Evolutionary conservation across 176 grass and related monocot species (phyloP).

Genomic region (Panicum miliaceum): DNA sequence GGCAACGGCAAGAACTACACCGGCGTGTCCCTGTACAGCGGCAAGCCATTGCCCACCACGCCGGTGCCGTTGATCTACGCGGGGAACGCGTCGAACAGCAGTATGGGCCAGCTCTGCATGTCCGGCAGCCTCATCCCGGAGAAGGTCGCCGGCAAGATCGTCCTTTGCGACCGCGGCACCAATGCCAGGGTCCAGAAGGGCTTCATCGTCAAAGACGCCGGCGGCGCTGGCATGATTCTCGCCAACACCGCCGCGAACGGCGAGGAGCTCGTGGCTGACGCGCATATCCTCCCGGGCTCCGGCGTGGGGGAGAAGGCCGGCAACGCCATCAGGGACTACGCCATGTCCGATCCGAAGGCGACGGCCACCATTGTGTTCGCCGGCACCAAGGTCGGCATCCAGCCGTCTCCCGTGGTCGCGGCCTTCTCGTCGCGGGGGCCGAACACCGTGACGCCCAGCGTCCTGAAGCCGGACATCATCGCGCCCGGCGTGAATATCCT

Average conservation of each 20-base stretch:
- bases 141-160: conserved; percentile 94
- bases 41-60: conserved; percentile 58
- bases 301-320: conserved; percentile 76
- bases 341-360: conserved; percentile 63
- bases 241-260: conserved; percentile 82
- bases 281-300: conserved; percentile 74
- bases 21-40: conserved; percentile 83
- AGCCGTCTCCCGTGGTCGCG: conserved; percentile 86
- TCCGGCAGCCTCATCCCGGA: conserved; percentile 75
- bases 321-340: conserved; percentile 64
- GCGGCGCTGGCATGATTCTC: conserved; percentile 86
- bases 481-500: conserved; percentile 94
- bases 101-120: conserved; percentile 83
- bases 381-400: conserved; percentile 77
- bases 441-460: conserved; percentile 63
- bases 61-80: conserved; percentile 78
- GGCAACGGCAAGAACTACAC: conserved; percentile 77
- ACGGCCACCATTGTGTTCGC: conserved; percentile 72
- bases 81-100: conserved; percentile 79
- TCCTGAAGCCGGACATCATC: conserved; percentile 92
- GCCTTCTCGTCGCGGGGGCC: conserved; percentile 93
- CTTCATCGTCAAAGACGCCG: conserved; percentile 74
- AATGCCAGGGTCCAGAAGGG: conserved; percentile 89
- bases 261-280: conserved; percentile 92
- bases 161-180: conserved; percentile 88